Conservation (phyloP, 73 alveolate genomes). For the Uronychia binucleata region DNA sequence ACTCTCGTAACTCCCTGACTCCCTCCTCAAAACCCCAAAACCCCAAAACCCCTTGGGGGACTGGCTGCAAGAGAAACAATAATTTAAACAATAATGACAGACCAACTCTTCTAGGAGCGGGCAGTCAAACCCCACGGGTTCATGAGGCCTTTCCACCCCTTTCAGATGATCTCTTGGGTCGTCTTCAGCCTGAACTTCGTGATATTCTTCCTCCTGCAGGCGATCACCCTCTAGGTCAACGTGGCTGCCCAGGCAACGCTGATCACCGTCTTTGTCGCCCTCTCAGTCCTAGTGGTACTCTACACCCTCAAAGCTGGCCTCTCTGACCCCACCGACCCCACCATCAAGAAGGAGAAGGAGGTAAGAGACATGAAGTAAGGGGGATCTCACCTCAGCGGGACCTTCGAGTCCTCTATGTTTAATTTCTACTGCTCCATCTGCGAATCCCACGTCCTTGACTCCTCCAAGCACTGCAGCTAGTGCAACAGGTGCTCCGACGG, state of each 20-base stretch:
- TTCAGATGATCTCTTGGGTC: constrained; percentile 20
- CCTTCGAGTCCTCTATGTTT: background rate
- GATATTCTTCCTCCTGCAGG: background rate
- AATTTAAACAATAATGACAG: too few species aligned
- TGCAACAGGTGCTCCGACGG: constrained; percentile 75
- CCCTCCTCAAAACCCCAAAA: too few species aligned
- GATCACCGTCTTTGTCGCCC: background rate
- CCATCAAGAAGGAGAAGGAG: too few species aligned
- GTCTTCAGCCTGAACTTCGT: background rate
- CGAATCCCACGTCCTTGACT: constrained; percentile 18
- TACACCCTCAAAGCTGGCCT: background rate
- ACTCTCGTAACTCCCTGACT: too few species aligned
- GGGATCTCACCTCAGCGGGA: background rate
- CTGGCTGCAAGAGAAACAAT: too few species aligned
- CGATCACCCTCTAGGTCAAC: background rate
- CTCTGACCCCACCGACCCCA: background rate
- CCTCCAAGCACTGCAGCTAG: constrained; percentile 37
- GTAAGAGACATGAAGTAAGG: too few species aligned
- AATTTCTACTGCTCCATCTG: constrained; percentile 20
- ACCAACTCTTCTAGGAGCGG: too few species aligned
- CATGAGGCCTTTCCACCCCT: constrained; percentile 20
- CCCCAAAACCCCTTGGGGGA: too few species aligned
- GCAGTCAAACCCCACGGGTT: constrained; percentile 19
- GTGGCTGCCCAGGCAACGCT: background rate
- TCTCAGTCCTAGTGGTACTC: background rate